Base-by-base conservation (phyloP, 108 stramenopile species). In the Phaeodactylum tricornutum region DNA sequence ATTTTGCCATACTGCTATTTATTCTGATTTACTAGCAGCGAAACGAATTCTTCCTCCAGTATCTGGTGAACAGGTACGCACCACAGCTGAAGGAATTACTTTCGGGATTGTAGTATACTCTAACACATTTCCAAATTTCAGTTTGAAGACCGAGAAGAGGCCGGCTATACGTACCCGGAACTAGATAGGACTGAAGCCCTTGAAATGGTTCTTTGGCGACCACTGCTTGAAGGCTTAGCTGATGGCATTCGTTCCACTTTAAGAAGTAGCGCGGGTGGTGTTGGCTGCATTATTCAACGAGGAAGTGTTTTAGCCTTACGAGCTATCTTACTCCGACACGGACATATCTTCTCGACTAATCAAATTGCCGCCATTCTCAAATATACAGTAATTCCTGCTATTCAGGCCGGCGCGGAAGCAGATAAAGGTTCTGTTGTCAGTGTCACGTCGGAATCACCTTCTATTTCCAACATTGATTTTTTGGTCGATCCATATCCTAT, bases 181-280 rank as follows among this genome's bases (percentile, higher is more conserved):
- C 65, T 87, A 22, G 53, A 52, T 14, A 64, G 70, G 28, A 47
- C 77, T 17, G 86, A 85, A 45, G 68, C 74, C 14, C 35, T 72
- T n/a, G 78, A 87, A 66, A 87, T 92, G 90, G 75, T 71, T 0
- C 50, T 85, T 5, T 92, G 91, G 91, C 59, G 85, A 44, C 71
- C 91, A 11, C 28, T 92, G 20, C 51, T 87, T 22, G 91, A 92
- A 49, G 86, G 91, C 6, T 72, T 92, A 24, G 81, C 91, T 7
- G 34, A 61, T 23, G 85, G 83, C 5, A 60, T 82, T 25, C 63
- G 66, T 36, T 75, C 81, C 7, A 50, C 71, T n/a, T 60, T 56
- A 4, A 43, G 58, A 25, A 78, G 75, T 35, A 69, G 51, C 23
- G 74, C 62, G 34, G 86, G 84, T 20, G 85, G 78, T 34, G 71